phyloP scores from a whole-genome alignment of 768 basidiomycete species.

The Tricholoma sp. region DNA sequence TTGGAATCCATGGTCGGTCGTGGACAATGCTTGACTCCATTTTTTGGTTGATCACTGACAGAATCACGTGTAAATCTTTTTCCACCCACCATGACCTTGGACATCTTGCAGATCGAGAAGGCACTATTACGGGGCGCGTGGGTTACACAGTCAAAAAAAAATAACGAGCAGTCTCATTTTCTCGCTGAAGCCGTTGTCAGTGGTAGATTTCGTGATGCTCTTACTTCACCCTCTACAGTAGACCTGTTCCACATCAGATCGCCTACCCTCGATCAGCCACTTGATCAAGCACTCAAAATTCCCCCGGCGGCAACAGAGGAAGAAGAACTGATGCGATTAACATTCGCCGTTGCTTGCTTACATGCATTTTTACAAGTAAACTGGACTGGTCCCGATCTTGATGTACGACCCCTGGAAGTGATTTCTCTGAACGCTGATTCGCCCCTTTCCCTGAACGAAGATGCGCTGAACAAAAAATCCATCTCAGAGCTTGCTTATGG shows the following conservation, averaged over 20 bases:
- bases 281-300: conserved; percentile 34
- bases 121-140: conserved; percentile 51
- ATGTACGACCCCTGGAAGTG: conserved; percentile 45
- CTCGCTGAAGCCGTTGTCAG: conserved; percentile 54
- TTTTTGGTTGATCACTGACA: too few relatives aligned
- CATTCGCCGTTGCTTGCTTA: conserved; percentile 71
- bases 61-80: too few relatives aligned
- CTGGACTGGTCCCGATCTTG: conserved; percentile 92
- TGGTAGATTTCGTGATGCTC: conserved; percentile 51
- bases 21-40: too few relatives aligned
- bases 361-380: conserved; percentile 91
- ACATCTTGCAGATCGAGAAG: conserved; percentile 40
- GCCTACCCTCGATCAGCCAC: conserved; percentile 23
- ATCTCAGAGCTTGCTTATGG: conserved; percentile 72
- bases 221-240: conserved; percentile 41
- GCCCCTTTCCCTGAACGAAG: conserved; percentile 31
- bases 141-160: conserved; percentile 22
- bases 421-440: conserved; percentile 25
- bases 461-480: conserved; percentile 57
- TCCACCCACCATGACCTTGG: conserved; percentile 14
- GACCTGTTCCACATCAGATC: conserved; percentile 31
- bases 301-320: conserved; percentile 11
- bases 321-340: conserved; percentile 51
- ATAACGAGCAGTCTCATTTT: conserved; percentile 18
- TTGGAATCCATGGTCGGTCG: too few relatives aligned